Evolutionary conservation across 129 eudicot species (phyloP), one percentile per base, ranked within the genome.

Genomic region (Flaveria brownii): DNA sequence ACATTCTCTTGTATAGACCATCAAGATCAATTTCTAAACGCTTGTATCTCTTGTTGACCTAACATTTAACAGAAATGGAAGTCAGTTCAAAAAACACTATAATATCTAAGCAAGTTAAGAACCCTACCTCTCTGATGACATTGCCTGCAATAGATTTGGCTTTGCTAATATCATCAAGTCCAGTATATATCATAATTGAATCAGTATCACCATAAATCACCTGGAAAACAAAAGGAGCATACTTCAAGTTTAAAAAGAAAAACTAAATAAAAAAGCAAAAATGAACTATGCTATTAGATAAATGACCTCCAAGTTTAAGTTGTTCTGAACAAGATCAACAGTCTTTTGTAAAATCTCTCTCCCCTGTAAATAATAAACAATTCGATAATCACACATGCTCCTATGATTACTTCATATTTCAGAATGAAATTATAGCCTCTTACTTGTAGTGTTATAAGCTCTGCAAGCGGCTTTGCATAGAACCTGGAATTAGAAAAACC

Each of bases 151-250:
- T 87, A 30, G 82, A 76, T 78, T 91, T 91, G 60, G 97, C 97
- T 84, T 95, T 89, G 77, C 69, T 84, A 6, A 85, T 87, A 78
- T 95, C 97, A 73, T 95, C 97, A 78, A 91, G 96, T 51, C 99
- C 99, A 12, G 86, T 95, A 70, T 95, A 86, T 67, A 95, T 95
- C 99, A 95, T 95, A 55, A 95, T 95, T 63, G 99, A 95, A 88
- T 95, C 99, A 22, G 99, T 95, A 80, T 95, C 99, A 70, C 99
- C 99, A 82, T 95, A 95, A 20, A 95, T 91, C 70, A 93, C 98
- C 98, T 93, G 87, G 50, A 23, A 55, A 76, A 39, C 41, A 65
- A 75, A 60, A 72, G 45, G 26, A 77, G 23, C 72, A 52, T 49
- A 46, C 73, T 68, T 80, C 25, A 70, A 54, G 41, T 23, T 30